Base-by-base conservation (phyloP, 73 alveolate species). In the Blepharisma japonicum region DNA sequence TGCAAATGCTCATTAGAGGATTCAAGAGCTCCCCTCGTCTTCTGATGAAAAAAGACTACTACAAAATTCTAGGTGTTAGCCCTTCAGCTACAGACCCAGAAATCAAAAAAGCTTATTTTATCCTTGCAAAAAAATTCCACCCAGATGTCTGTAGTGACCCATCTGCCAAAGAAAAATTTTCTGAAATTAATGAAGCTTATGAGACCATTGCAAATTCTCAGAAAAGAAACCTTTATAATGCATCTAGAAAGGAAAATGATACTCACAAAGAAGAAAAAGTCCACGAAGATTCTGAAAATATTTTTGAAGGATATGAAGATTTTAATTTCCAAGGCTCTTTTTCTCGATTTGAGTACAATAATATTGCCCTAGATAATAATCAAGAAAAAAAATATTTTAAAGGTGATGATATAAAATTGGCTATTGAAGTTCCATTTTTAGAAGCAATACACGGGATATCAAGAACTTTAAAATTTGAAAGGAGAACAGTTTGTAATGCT, bases 61-160 rank as follows among this genome's bases (percentile, higher is more conserved):
- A 96, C 55, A 86, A 83, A 77, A 83, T 91, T 14, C 87, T 96
- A 32, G 97, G 96, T 9, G 97, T 95, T 5, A 70, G 82, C 54
- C 80, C 91, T 55, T 90, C 87, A 45, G 91, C 99, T 48, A 74
- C 94, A n/a, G 87, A 90, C 67, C 86, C 86, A 20, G 99, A 96
- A 61, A 91, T 96, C 77, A 96, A 96, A 80, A 85, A 94, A 80
- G 94, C 96, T 46, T 96, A 95, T 84, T 94, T 95, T 68, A 88
- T 87, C 85, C 84, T 92, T 49, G 98, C 98, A 0, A 89, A 92
- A 55, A 71, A 90, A 72, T 96, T 88, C 83, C 99, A 96, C 56
- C 99, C 99, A 7, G 99, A 96, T 85, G 92, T 92, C 78, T 95
- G 92, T 85, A 90, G 94, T 81, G 96, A 90, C 56, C 92, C 94